Conservation (phyloP, 805 yeast genomes). For the Debaryomyces prosopidis region DNA sequence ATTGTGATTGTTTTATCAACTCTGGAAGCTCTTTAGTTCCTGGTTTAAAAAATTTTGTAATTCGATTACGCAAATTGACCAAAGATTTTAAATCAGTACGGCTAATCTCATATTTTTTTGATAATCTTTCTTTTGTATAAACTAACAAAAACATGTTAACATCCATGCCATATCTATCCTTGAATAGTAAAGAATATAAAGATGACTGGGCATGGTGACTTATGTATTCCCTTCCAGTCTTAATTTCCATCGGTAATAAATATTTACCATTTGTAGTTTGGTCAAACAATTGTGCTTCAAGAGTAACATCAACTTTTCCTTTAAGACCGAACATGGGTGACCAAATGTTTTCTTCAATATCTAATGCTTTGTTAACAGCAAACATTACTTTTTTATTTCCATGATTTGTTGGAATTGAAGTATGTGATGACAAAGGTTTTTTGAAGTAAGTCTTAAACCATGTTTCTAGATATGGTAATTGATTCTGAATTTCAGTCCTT, state of each 20-base stretch:
- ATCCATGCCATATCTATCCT: conserved; percentile 76
- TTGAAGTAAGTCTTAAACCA: conserved; percentile 53
- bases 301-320: conserved; percentile 88
- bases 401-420: conserved; percentile 24
- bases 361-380: conserved; percentile 65
- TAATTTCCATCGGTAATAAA: conserved; percentile 83
- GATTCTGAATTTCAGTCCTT: conserved; percentile 41
- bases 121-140: conserved; percentile 64
- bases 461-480: conserved; percentile 51
- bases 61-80: conserved; percentile 67
- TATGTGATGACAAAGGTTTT: conserved; percentile 9
- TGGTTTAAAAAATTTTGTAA: conserved; percentile 60
- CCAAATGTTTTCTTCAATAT: conserved; percentile 89
- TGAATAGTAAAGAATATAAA: conserved; percentile 73
- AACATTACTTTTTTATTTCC: conserved; percentile 38
- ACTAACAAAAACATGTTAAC: conserved; percentile 66
- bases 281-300: conserved; percentile 53
- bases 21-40: conserved; percentile 55
- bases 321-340: conserved; percentile 87
- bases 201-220: conserved; percentile 86
- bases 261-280: conserved; percentile 34
- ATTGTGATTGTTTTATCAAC: conserved; percentile 48
- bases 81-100: conserved; percentile 63
- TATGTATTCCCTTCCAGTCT: conserved; percentile 72
- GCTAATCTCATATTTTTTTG: conserved; percentile 54